These are phyloP conservation scores for Trichoderma lentiforme DNA, from an alignment of 2,329 filamentous ascomycete species.

Conservation along the genomic window DNA sequence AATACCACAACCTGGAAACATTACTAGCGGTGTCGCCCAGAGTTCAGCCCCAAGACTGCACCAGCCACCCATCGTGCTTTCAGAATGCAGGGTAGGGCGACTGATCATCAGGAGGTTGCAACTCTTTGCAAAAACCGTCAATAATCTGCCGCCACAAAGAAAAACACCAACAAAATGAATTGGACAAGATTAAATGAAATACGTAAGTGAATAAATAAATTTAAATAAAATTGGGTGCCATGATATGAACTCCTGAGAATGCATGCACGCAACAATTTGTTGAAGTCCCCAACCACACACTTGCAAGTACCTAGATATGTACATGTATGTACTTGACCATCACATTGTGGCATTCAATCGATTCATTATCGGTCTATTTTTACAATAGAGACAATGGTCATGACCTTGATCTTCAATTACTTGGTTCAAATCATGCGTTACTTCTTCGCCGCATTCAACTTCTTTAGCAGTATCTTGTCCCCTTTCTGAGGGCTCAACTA, in stretches of 20 bases:
- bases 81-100: background rate
- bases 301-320: background rate
- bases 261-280: background rate
- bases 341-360: background rate
- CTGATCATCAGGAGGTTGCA: background rate
- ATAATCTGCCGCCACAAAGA: background rate
- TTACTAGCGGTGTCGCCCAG: background rate
- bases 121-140: background rate
- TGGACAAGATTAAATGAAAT: background rate
- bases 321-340: background rate
- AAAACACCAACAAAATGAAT: background rate
- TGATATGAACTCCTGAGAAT: background rate
- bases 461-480: background rate
- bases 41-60: background rate
- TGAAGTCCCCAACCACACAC: background rate
- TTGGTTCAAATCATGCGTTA: background rate
- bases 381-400: background rate
- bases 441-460: background rate
- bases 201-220: background rate
- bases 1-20: background rate
- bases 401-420: background rate
- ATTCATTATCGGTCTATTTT: background rate
- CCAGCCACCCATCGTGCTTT: background rate
- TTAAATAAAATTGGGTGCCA: background rate
- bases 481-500: background rate